Conservation (phyloP, 331 rosid species). For the Arachis monticola region DNA sequence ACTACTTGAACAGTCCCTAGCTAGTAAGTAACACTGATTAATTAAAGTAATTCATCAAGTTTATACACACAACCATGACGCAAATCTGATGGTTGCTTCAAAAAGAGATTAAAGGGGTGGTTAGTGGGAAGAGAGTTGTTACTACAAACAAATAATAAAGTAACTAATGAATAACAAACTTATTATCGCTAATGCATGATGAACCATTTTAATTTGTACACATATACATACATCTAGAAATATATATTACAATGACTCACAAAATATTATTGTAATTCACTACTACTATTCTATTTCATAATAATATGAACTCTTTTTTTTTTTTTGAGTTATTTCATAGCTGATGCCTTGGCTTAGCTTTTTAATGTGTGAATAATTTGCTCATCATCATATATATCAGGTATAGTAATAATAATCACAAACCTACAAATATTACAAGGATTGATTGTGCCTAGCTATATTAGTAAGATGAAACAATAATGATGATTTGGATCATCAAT, state of each 20-base stretch:
- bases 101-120: not conserved
- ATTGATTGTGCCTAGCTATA: constrained; percentile 9
- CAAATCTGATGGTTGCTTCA: constrained; percentile 17
- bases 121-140: not conserved
- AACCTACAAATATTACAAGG: constrained; percentile 41
- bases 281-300: constrained; percentile 29
- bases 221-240: not conserved
- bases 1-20: not conserved
- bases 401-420: constrained; percentile 10
- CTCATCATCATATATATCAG: not conserved
- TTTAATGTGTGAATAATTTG: constrained; percentile 30
- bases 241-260: not conserved
- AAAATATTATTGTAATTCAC: constrained; percentile 23
- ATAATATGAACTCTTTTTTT: constrained; percentile 8
- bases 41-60: constrained; percentile 28
- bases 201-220: constrained; percentile 36
- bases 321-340: constrained; percentile 38
- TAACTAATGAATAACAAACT: not conserved
- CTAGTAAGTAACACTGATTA: constrained; percentile 23
- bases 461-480: not conserved
- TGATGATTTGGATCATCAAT: constrained; percentile 26
- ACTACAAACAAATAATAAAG: not conserved
- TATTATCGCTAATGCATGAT: not conserved
- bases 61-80: constrained; percentile 12
- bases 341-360: constrained; percentile 11